Conservation (phyloP, 257 asterid genomes). For the Dorcoceras hygrometricum region DNA sequence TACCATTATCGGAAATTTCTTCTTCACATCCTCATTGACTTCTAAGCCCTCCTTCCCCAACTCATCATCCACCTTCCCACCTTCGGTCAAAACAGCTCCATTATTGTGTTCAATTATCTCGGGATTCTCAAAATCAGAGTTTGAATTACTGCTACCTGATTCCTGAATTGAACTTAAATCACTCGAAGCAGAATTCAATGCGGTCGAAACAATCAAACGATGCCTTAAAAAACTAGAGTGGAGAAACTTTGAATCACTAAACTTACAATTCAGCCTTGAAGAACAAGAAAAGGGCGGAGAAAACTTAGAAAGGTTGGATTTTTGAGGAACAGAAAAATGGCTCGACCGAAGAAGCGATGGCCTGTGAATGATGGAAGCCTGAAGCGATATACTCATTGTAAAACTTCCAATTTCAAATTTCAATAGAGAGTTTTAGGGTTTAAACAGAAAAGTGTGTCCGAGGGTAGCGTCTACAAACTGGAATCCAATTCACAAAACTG, state of each 20-base stretch:
- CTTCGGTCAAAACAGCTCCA: conserved; percentile 31
- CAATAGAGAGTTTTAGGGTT: conserved; percentile 21
- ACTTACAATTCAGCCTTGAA: conserved; percentile 21
- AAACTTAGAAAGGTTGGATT: conserved; percentile 24
- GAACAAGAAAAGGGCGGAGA: conserved; percentile 22
- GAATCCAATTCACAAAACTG: neutral
- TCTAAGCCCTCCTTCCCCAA: conserved; percentile 24
- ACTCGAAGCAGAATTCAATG: conserved; percentile 51
- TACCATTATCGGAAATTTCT: conserved; percentile 55
- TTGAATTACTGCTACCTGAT: conserved; percentile 19
- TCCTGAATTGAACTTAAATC: conserved; percentile 33
- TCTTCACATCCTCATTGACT: conserved; percentile 35
- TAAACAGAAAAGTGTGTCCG: neutral
- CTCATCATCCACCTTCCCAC: conserved; percentile 29
- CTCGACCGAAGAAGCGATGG: conserved; percentile 38
- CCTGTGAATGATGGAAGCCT: conserved; percentile 47
- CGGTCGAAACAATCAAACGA: conserved; percentile 35
- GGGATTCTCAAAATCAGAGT: conserved; percentile 25
- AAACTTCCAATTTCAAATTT: conserved; percentile 18
- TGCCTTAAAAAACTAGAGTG: conserved; percentile 45
- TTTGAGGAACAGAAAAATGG: conserved; percentile 28
- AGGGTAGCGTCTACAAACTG: conserved; percentile 12
- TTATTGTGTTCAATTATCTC: conserved; percentile 25
- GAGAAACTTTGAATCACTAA: conserved; percentile 19
- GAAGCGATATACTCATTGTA: conserved; percentile 43